Percentiles rank a stretch among this genome's conserved stretches.
Evolutionary conservation across 2,329 filamentous ascomycete genomes (phyloP).

Genomic region (Gaeumannomyces tritici): DNA sequence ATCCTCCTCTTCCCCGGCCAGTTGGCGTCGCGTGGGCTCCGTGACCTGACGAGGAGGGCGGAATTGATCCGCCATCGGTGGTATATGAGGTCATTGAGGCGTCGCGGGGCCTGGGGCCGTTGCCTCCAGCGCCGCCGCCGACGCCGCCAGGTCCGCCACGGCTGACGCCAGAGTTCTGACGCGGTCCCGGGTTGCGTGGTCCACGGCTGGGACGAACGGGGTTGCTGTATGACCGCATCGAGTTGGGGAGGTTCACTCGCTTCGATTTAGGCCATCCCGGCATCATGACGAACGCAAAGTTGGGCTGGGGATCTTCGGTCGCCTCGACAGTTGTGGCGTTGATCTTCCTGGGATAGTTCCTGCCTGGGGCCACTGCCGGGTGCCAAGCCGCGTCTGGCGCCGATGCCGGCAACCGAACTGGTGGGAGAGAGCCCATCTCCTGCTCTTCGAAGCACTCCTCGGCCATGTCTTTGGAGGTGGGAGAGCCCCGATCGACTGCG

Average conservation of each 20-base stretch:
- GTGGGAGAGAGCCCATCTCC: conserved; percentile 68
- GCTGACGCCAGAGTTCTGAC: background rate
- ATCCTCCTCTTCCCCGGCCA: conserved; percentile 1
- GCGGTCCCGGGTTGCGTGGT: conserved; percentile 1
- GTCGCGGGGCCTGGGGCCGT: background rate
- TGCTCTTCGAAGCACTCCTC: conserved; percentile 76
- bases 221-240: conserved; percentile 3
- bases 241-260: background rate
- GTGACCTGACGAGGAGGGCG: background rate
- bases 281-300: background rate
- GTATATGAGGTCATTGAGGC: background rate
- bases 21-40: background rate
- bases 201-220: background rate
- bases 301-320: background rate
- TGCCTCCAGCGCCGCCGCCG: background rate
- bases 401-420: conserved; percentile 55
- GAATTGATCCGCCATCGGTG: background rate
- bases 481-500: conserved; percentile 21
- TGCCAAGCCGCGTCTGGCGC: conserved; percentile 55
- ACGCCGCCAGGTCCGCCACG: background rate
- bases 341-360: background rate
- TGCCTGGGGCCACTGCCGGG: conserved; percentile 36
- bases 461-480: conserved; percentile 58
- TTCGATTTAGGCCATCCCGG: background rate
- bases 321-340: background rate